Base-by-base conservation (phyloP, 306 rosid species). In the Cicer yamashitae region DNA sequence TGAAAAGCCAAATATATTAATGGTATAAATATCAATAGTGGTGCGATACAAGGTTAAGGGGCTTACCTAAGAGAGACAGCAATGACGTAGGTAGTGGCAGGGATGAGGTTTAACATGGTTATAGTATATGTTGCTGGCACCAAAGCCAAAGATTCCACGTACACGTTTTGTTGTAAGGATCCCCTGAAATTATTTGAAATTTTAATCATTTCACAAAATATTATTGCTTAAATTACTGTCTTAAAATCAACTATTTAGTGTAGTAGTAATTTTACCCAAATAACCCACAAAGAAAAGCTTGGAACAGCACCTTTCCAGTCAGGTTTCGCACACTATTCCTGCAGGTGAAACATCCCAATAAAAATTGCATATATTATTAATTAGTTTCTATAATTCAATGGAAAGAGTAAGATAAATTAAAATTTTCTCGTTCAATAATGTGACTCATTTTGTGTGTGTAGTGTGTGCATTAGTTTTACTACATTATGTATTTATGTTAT, bases 271-370 rank as follows among this genome's bases (percentile, higher is more conserved):
- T 71, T 67, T 81, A 89, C 96, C 96, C 92, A 79, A 91, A 87
- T 39, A 91, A 65, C 10, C 90, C 96, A 77, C 90, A 86, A 14
- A 87, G 65, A 83, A 87, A 78, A 51, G 85, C 80, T 74, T 84
- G 89, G 68, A 89, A 73, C 38, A 87, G 73, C 41, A 87, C 73
- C 15, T 34, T 18, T 81, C 85, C 9, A 10, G 81, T 86, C 45
- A 82, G 30, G 38, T 77, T 72, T 39, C 87, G 89, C 71, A 91
- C 62, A 57, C 37, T 66, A 13, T 79, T 84, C 70, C 92, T 87
- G 78, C 92, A 86, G 78, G 14, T 68, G 14, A 73, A 73, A 65
- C 46, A 54, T 46, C n/a, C 11, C 71, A 17, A 78, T 11, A 8
- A 56, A 8, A 22, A 12, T 17, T 46, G 22, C 7, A 71, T 8